These are phyloP conservation scores for Lentinula guzmanii DNA, from an alignment of 768 basidiomycete species.

Conservation along the genomic window DNA sequence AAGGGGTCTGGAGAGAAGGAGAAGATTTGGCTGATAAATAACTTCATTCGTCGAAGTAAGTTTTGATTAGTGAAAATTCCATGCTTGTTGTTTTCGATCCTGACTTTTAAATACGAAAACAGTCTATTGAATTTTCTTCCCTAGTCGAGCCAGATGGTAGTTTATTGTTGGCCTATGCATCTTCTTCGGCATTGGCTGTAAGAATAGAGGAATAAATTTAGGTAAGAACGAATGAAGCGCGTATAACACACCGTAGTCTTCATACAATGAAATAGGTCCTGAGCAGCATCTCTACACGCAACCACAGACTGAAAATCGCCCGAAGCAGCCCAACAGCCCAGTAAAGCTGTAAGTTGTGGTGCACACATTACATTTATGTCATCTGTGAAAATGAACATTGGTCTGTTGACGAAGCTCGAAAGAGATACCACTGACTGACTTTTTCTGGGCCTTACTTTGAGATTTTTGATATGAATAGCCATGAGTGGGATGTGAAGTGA, in stretches of 20 bases:
- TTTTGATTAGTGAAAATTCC: background rate
- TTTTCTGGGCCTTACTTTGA: conserved; percentile 77
- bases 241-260: conserved; percentile 63
- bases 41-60: background rate
- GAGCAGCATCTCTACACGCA: conserved; percentile 53
- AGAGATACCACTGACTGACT: conserved; percentile 31
- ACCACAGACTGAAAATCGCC: conserved; percentile 50
- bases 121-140: conserved; percentile 65
- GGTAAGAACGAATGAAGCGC: background rate
- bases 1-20: background rate
- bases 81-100: background rate
- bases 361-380: conserved; percentile 52
- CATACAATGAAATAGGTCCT: conserved; percentile 76
- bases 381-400: conserved; percentile 22
- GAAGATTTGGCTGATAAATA: too few relatives aligned
- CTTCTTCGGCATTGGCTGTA: conserved; percentile 64
- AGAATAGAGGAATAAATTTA: conserved; percentile 1
- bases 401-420: conserved; percentile 6
- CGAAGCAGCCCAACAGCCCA: conserved; percentile 81
- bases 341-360: conserved; percentile 68
- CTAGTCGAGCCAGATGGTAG: conserved; percentile 80
- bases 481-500: conserved; percentile 16
- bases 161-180: conserved; percentile 76
- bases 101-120: conserved; percentile 7
- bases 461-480: conserved; percentile 71